Conservation (phyloP, 108 stramenopile species). For the Epithemia pelagica region DNA sequence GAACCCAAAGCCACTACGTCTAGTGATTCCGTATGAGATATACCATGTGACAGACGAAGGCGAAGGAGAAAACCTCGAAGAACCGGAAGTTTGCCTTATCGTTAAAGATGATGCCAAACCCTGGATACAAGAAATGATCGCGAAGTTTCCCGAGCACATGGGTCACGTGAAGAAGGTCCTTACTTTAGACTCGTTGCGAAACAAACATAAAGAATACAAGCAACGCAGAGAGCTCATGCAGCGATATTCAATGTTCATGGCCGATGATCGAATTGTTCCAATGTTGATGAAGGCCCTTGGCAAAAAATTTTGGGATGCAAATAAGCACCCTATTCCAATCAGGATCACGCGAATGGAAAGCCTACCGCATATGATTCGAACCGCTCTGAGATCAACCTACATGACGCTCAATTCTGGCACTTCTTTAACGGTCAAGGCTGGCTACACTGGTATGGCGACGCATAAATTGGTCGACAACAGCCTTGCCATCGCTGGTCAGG, state of each 20-base stretch:
- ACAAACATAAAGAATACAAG: constrained; percentile 67
- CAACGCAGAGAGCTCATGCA: constrained; percentile 70
- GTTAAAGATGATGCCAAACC: constrained; percentile 88
- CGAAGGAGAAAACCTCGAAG: constrained; percentile 36
- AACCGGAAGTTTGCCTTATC: constrained; percentile 81
- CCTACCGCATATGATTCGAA: constrained; percentile 56
- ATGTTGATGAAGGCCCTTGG: constrained; percentile 89
- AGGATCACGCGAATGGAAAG: constrained; percentile 58
- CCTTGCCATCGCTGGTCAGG: constrained; percentile 39
- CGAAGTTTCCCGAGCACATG: constrained; percentile 61
- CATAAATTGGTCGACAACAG: constrained; percentile 69
- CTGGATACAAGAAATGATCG: constrained; percentile 74
- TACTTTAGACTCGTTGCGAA: constrained; percentile 67
- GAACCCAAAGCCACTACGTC: constrained; percentile 53
- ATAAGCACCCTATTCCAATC: constrained; percentile 87
- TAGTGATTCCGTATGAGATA: constrained; percentile 71
- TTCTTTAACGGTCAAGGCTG: constrained; percentile 78
- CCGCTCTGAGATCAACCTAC: constrained; percentile 61
- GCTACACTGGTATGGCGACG: constrained; percentile 70
- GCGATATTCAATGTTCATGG: constrained; percentile 83
- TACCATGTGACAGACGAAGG: constrained; percentile 28
- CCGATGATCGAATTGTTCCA: constrained; percentile 93
- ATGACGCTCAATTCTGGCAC: constrained; percentile 69
- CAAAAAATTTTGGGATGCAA: constrained; percentile 79
- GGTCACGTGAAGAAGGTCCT: constrained; percentile 83